Evolutionary conservation across 805 yeast genomes (phyloP).

Genomic region (Candida vartiovaarae): DNA sequence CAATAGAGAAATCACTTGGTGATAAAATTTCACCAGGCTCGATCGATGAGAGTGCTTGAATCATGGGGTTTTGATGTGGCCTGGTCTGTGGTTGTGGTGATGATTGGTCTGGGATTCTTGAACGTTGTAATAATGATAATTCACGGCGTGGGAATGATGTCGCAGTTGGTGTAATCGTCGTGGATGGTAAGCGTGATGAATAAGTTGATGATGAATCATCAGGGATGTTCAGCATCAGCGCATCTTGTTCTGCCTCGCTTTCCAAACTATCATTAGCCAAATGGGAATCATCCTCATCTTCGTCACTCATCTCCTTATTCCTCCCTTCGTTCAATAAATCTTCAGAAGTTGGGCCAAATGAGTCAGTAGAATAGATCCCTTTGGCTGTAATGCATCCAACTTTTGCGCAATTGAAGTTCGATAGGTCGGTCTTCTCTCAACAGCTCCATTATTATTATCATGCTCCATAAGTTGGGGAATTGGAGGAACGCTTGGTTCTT

Average conservation of each 20-base stretch:
- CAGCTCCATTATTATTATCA: neutral
- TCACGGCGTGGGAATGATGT: conserved; percentile 12
- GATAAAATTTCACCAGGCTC: neutral
- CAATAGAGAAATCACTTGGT: conserved; percentile 5
- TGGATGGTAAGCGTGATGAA: conserved; percentile 18
- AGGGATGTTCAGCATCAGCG: neutral
- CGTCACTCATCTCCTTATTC: neutral
- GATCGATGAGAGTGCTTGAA: neutral
- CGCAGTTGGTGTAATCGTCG: conserved; percentile 11
- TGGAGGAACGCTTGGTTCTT: conserved; percentile 11
- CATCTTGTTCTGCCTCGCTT: no score
- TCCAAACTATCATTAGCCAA: neutral
- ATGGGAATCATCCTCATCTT: neutral
- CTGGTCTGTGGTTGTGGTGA: no score
- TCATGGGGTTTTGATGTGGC: no score
- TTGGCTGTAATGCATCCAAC: conserved; percentile 19
- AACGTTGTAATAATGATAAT: conserved; percentile 8
- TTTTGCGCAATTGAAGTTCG: conserved; percentile 22
- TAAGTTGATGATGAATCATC: conserved; percentile 21
- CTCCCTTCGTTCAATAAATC: conserved; percentile 1
- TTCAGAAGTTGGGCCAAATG: conserved; percentile 11
- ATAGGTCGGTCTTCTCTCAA: conserved; percentile 19
- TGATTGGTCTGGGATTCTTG: conserved; percentile 12
- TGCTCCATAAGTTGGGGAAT: neutral
- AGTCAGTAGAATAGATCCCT: conserved; percentile 8